Base-by-base conservation (phyloP, 2,329 filamentous ascomycete genomes). In the Pseudocercospora crystallina region DNA sequence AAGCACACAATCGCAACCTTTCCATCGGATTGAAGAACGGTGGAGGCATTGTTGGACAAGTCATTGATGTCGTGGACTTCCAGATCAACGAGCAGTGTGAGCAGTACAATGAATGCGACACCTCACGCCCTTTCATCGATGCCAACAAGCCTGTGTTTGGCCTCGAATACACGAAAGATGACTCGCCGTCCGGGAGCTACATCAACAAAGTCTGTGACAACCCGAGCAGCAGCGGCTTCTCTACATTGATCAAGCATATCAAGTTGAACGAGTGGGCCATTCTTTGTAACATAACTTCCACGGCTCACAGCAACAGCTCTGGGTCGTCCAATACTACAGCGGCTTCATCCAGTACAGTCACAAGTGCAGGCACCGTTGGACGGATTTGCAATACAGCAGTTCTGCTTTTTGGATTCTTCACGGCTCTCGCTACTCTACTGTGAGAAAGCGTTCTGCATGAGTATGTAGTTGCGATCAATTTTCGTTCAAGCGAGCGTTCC, bases 21-120 rank as follows among this genome's bases (percentile, higher is more conserved):
- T 76, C 81, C 0, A 76, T 84, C 5, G 86, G 85, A 0, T 73
- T 89, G 49, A 89, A 89, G 71, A 89, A 89, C 61, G 83, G 81
- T 1, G 81, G 75, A 12, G 76, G 72, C 40, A 83, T 89, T 54
- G 80, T 89, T 46, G 51, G 65, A 3, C 56, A 67, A 1, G 75
- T 81, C 4, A 79, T 86, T 44, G 75, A 86, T 62, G 88, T 85
- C 69, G 80, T 77, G 7, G 83, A 57, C n/a, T 57, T 54, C 15
- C 29, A 38, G 15, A 48, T 55, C 36, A 44, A 51, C 8, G 52
- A 55, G 36, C 32, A 49, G 20, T 55, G 52, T 42, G 34, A 47
- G 29, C 37, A 48, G 13, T 81, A 80, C 60, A 53, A 71, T 2
- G 84, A 88, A 64, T 88, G 85, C 64, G 70, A 72, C 35, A 76